phyloP scores from a whole-genome alignment of 2,329 filamentous ascomycete species.

The Exophiala calicioides region DNA sequence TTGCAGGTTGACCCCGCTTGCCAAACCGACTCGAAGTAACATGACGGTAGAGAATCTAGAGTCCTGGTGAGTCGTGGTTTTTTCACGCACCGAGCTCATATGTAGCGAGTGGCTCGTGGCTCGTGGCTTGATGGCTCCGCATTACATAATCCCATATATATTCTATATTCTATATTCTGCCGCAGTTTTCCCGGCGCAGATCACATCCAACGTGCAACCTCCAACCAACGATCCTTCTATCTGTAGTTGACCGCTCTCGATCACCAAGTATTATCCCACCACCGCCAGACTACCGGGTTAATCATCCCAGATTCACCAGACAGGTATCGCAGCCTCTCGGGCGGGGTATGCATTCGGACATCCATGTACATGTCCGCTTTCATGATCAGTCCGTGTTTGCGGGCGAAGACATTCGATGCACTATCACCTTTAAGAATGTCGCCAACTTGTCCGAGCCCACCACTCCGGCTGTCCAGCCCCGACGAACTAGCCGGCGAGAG shows the following conservation, averaged over 20 bases:
- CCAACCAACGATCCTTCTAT: background rate
- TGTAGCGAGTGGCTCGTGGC: too few species aligned
- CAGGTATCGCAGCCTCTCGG: constrained; percentile 5
- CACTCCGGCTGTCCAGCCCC: constrained; percentile 31
- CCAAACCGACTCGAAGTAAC: too few species aligned
- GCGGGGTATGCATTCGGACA: constrained; percentile 62
- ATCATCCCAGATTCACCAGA: background rate
- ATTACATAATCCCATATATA: background rate
- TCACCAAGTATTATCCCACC: background rate
- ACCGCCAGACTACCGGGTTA: background rate
- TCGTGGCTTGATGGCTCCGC: background rate
- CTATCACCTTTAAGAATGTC: constrained; percentile 93
- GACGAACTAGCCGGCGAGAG: constrained; percentile 29
- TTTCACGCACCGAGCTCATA: too few species aligned
- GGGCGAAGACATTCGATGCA: constrained; percentile 92
- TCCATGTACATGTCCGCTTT: constrained; percentile 95
- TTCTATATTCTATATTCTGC: background rate
- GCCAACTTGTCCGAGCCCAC: constrained; percentile 51
- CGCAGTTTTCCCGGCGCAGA: constrained; percentile 11
- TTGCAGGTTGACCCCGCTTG: too few species aligned
- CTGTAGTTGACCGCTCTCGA: background rate
- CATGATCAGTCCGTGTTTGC: constrained; percentile 92
- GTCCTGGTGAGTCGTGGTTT: too few species aligned
- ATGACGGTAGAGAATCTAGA: too few species aligned
- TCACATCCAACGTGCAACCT: too few species aligned